phyloP scores from a whole-genome alignment of 225 moss, liverwort and hornwort genomes.

The Sphagnum contortum region DNA sequence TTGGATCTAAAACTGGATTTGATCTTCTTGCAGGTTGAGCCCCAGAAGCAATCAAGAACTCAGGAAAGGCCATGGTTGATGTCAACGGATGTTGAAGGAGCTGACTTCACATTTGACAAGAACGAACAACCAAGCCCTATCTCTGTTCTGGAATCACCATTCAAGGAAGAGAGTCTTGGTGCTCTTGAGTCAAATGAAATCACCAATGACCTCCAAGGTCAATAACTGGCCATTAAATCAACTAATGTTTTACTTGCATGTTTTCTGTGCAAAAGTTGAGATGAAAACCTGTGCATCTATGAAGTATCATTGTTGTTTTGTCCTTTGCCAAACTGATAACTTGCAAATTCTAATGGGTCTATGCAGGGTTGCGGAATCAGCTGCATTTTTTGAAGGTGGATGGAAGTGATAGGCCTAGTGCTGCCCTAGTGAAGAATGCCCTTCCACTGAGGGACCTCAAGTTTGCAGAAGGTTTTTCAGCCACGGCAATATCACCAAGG shows the following conservation, averaged over 20 bases:
- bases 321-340: too few relatives aligned
- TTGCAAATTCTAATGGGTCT: too few relatives aligned
- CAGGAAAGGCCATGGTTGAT: conserved; percentile 29
- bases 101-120: conserved; percentile 51
- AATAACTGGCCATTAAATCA: too few relatives aligned
- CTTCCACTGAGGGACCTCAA: conserved; percentile 13
- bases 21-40: too few relatives aligned
- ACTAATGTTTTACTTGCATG: too few relatives aligned
- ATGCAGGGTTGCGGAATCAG: conserved; percentile 48
- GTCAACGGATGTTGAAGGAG: conserved; percentile 28
- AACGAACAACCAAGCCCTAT: conserved; percentile 46
- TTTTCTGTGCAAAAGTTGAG: too few relatives aligned
- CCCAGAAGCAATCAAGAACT: conserved; percentile 4
- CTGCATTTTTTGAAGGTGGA: conserved; percentile 36
- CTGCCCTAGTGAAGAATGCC: conserved; percentile 19
- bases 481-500: conserved; percentile 3
- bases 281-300: too few relatives aligned
- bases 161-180: conserved; percentile 42
- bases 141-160: conserved; percentile 47
- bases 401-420: conserved; percentile 31
- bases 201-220: conserved; percentile 57
- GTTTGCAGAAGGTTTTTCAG: conserved; percentile 9
- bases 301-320: too few relatives aligned
- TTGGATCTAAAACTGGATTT: too few relatives aligned
- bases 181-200: conserved; percentile 57